Conservation (phyloP, 1,139 yeast genomes). For the Schwanniomyces etchellsii region DNA sequence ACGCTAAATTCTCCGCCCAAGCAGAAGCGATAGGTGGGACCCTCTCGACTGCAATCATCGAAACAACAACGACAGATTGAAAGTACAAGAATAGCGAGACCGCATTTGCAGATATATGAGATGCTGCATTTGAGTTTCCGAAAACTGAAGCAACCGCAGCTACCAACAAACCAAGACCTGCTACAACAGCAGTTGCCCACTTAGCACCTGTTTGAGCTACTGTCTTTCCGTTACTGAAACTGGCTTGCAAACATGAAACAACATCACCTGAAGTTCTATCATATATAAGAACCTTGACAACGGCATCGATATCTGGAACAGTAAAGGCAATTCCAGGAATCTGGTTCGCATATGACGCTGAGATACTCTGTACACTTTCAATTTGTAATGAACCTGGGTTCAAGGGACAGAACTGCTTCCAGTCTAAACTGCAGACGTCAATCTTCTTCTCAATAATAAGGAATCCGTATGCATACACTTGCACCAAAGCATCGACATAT, state of each 20-base stretch:
- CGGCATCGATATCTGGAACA: constrained; percentile 78
- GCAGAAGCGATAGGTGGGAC: constrained; percentile 77
- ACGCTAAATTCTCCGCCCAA: constrained; percentile 76
- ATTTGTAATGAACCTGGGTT: constrained; percentile 67
- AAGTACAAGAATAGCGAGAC: constrained; percentile 69
- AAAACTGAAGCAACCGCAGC: constrained; percentile 67
- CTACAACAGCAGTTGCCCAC: constrained; percentile 80
- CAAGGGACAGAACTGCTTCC: constrained; percentile 80
- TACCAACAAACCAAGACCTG: constrained; percentile 68
- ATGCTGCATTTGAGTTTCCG: constrained; percentile 76
- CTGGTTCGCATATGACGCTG: constrained; percentile 34
- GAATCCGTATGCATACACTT: constrained; percentile 75
- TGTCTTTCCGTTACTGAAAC: constrained; percentile 67
- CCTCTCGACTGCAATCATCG: constrained; percentile 67
- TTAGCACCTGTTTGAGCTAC: constrained; percentile 72
- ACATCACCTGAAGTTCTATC: constrained; percentile 31
- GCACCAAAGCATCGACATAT: constrained; percentile 52
- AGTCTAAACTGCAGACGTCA: constrained; percentile 54
- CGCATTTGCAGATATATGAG: constrained; percentile 72
- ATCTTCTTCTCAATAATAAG: constrained; percentile 47
- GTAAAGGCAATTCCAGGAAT: constrained; percentile 70
- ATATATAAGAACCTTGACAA: constrained; percentile 47
- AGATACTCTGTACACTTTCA: constrained; percentile 57
- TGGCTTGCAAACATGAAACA: constrained; percentile 66
- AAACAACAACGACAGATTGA: constrained; percentile 69